Conservation (phyloP, 2,329 filamentous ascomycete species). For the Xylariaceae sp. region DNA sequence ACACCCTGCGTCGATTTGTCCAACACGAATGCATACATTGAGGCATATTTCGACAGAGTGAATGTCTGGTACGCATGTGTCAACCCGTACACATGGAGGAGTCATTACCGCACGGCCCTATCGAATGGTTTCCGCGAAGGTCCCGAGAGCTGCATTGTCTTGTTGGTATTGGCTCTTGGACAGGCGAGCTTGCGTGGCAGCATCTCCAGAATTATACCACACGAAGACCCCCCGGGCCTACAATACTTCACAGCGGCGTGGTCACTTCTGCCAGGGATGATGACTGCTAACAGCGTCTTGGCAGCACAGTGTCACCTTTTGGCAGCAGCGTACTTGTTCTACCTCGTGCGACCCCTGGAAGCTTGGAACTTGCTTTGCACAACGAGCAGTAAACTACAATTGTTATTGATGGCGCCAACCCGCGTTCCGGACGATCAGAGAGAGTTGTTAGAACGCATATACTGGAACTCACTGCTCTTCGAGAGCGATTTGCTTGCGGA, state of each 20-base stretch:
- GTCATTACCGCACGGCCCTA: slow-evolving; percentile 69
- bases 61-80: slow-evolving; percentile 86
- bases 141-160: slow-evolving; percentile 75
- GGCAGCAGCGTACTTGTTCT: slow-evolving; percentile 77
- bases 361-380: slow-evolving; percentile 78
- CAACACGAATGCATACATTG: slow-evolving; percentile 69
- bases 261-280: slow-evolving; percentile 70
- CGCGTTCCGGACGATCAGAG: slow-evolving; percentile 66
- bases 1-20: slow-evolving; percentile 66
- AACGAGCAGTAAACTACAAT: slow-evolving; percentile 75
- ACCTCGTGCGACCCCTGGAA: slow-evolving; percentile 75
- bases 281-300: slow-evolving; percentile 74
- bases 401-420: slow-evolving; percentile 69
- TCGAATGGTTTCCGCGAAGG: slow-evolving; percentile 74
- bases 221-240: slow-evolving; percentile 69
- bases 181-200: slow-evolving; percentile 71
- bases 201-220: slow-evolving; percentile 66
- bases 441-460: slow-evolving; percentile 72
- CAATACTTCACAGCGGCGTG: slow-evolving; percentile 79
- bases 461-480: slow-evolving; percentile 79
- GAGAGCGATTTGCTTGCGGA: slow-evolving; percentile 78
- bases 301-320: slow-evolving; percentile 77
- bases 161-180: slow-evolving; percentile 72
- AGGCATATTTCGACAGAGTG: slow-evolving; percentile 75
- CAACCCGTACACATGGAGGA: slow-evolving; percentile 75